Percentiles rank a stretch among this genome's conserved stretches.
These are phyloP conservation scores for Russula abietina DNA, from an alignment of 768 basidiomycete genomes.

Conservation along the genomic window DNA sequence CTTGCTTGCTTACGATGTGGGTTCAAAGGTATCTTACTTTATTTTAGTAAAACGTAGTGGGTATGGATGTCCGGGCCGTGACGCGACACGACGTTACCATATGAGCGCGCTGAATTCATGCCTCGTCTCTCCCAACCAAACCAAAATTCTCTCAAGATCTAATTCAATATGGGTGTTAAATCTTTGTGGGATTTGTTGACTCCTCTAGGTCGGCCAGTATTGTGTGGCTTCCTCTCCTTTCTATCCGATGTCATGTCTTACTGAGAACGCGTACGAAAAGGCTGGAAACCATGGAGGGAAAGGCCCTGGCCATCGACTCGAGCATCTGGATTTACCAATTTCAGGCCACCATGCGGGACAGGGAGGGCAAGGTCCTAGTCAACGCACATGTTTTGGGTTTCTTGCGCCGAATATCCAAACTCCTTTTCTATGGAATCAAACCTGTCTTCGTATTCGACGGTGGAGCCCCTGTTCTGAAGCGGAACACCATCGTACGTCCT, in stretches of 20 bases:
- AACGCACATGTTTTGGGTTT: slow-evolving; percentile 95
- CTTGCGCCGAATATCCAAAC: slow-evolving; percentile 83
- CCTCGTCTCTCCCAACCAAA: neutral
- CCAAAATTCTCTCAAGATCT: neutral
- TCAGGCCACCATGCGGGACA: slow-evolving; percentile 98
- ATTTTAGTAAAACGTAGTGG: no score
- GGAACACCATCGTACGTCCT: slow-evolving; percentile 71
- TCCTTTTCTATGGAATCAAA: slow-evolving; percentile 95
- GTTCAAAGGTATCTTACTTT: neutral
- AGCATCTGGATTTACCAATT: slow-evolving; percentile 99
- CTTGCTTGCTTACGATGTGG: neutral
- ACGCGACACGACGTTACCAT: neutral
- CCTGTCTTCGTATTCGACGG: slow-evolving; percentile 99
- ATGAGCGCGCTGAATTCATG: neutral
- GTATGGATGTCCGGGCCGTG: neutral
- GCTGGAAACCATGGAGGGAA: slow-evolving; percentile 93
- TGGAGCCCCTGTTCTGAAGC: slow-evolving; percentile 87
- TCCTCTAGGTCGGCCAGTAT: slow-evolving; percentile 91
- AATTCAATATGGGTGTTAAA: slow-evolving; percentile 81
- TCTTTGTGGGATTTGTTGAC: slow-evolving; percentile 88
- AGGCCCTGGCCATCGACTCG: slow-evolving; percentile 93
- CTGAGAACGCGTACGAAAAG: slow-evolving; percentile 29
- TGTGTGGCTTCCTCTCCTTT: slow-evolving; percentile 41
- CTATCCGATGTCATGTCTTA: neutral
- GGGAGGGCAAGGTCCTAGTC: slow-evolving; percentile 81